A percentile compares a stretch with the other conserved stretches of the same genome.
Evolutionary conservation across 1,284 basidiomycete genomes (phyloP).

Genomic region (Rhizopogon hawkerae): DNA sequence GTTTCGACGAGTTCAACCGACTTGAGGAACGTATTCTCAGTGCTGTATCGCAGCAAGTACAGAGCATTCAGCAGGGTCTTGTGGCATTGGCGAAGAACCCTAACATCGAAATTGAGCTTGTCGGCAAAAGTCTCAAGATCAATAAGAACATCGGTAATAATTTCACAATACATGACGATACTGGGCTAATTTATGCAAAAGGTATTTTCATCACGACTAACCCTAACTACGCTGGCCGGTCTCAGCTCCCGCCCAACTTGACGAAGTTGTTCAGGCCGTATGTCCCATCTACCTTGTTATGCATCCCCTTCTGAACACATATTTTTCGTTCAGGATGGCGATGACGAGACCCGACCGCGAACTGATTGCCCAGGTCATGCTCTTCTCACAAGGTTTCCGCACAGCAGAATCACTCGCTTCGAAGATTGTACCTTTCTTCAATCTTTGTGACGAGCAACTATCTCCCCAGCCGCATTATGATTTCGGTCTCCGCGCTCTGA

Average conservation of each 20-base stretch:
- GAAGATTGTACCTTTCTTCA: conserved; percentile 99
- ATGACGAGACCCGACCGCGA: conserved; percentile 99
- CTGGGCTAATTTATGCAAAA: conserved; percentile 20
- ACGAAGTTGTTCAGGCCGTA: conserved; percentile 91
- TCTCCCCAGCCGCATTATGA: conserved; percentile 99
- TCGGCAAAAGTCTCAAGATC: conserved; percentile 89
- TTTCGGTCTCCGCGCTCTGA: conserved; percentile 96
- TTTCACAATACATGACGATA: neutral
- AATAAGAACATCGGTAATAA: conserved; percentile 82
- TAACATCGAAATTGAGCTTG: conserved; percentile 88
- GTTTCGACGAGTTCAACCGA: conserved; percentile 97
- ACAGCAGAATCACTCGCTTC: conserved; percentile 93
- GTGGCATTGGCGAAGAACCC: conserved; percentile 74
- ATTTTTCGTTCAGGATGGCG: conserved; percentile 67
- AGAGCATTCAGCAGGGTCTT: conserved; percentile 95
- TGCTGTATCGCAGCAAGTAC: conserved; percentile 98
- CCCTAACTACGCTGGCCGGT: conserved; percentile 96
- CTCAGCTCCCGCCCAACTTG: conserved; percentile 93
- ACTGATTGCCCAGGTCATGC: conserved; percentile 97
- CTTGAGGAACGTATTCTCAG: conserved; percentile 96
- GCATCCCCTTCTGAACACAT: conserved; percentile 9
- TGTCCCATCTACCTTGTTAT: conserved; percentile 24
- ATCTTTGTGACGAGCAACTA: conserved; percentile 93
- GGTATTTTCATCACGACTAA: conserved; percentile 98
- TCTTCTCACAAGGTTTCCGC: conserved; percentile 99